phyloP scores from a whole-genome alignment of 2,329 filamentous ascomycete genomes.

The Curvularia eragrostidis region DNA sequence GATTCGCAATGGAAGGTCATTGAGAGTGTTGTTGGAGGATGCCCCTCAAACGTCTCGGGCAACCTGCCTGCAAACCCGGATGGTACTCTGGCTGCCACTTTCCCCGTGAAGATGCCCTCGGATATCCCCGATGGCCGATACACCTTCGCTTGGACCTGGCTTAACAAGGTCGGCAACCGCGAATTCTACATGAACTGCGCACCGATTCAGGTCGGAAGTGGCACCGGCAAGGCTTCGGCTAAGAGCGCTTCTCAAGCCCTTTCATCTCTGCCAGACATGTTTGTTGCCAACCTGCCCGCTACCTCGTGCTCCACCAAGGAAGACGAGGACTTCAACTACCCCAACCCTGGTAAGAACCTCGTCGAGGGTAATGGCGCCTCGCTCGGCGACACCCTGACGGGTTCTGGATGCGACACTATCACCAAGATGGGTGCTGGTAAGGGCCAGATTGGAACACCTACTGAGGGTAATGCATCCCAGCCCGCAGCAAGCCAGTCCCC shows the following conservation, averaged over 20 bases:
- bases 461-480: constrained; percentile 5
- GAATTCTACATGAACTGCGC: constrained; percentile 99
- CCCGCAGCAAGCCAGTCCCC: constrained; percentile 3
- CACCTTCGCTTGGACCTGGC: constrained; percentile 90
- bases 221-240: constrained; percentile 46
- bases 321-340: constrained; percentile 67
- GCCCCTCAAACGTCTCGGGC: constrained; percentile 68
- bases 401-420: constrained; percentile 39
- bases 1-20: constrained; percentile 83
- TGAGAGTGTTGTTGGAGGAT: constrained; percentile 85
- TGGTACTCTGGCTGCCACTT: constrained; percentile 65
- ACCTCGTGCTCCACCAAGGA: constrained; percentile 62
- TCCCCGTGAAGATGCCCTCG: constrained; percentile 74
- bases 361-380: constrained; percentile 43
- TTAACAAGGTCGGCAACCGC: constrained; percentile 89
- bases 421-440: constrained; percentile 42
- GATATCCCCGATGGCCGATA: constrained; percentile 76
- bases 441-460: constrained; percentile 38
- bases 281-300: constrained; percentile 70
- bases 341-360: constrained; percentile 66
- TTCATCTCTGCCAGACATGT: constrained; percentile 73
- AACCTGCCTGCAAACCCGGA: constrained; percentile 30
- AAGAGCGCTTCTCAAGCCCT: constrained; percentile 46
- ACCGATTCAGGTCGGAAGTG: constrained; percentile 68
- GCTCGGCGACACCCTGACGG: constrained; percentile 39